phyloP scores from a whole-genome alignment of 1,284 basidiomycete species.

The Malassezia pachydermatis region DNA sequence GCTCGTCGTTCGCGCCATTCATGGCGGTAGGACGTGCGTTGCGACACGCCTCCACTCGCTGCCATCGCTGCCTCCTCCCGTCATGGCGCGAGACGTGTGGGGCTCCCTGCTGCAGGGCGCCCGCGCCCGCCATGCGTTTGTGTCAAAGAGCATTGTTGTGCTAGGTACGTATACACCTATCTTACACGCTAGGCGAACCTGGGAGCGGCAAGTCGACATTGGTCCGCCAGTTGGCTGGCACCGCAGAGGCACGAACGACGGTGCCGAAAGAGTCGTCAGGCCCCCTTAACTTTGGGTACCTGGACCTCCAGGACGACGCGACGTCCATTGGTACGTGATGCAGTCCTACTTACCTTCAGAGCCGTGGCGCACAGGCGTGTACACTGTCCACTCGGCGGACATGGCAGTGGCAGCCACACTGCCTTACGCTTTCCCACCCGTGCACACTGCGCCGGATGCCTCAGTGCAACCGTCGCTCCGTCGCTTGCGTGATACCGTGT shows the following conservation, averaged over 20 bases:
- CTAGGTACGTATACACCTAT: constrained; percentile 2
- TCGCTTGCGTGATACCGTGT: constrained; percentile 64
- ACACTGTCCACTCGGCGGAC: constrained; percentile 72
- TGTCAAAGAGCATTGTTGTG: constrained; percentile 13
- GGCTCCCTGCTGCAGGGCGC: constrained; percentile 6
- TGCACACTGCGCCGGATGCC: constrained; percentile 16
- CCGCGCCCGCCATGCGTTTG: neutral
- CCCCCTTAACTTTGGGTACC: constrained; percentile 33
- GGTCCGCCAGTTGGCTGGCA: neutral
- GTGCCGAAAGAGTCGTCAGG: constrained; percentile 4
- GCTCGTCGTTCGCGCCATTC: constrained; percentile 13
- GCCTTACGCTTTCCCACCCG: constrained; percentile 66
- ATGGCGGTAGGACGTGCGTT: constrained; percentile 3
- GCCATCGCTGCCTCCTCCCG: neutral
- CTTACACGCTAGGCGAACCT: constrained; percentile 8
- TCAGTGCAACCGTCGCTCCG: constrained; percentile 23
- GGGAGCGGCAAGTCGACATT: constrained; percentile 14
- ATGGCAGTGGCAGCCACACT: constrained; percentile 65
- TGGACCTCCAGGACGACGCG: constrained; percentile 38
- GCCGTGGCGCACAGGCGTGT: constrained; percentile 59
- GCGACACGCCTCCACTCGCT: constrained; percentile 9
- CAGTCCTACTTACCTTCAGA: constrained; percentile 10
- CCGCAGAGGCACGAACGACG: neutral
- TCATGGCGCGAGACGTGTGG: constrained; percentile 10
- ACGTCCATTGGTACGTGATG: constrained; percentile 27